Base-by-base conservation (phyloP, 352 stramenopile species). In the Globisporangium heterothallicum region DNA sequence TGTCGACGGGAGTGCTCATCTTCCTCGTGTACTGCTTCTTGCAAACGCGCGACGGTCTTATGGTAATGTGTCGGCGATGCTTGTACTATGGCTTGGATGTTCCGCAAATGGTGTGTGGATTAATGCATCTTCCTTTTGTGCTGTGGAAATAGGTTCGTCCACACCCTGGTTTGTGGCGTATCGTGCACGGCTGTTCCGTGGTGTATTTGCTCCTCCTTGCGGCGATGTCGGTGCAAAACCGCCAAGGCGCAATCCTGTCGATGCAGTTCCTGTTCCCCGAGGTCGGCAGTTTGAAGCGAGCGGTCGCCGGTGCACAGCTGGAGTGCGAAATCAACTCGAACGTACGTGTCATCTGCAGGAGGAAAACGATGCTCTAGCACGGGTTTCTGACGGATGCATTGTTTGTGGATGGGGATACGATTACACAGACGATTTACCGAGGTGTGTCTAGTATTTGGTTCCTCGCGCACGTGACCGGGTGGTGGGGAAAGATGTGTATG, bases 401-500 rank as follows among this genome's bases (percentile, higher is more conserved):
- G 12, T 12, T 43, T 24, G 25, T 26, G 35, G 48, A 32, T 47
- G 48, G n/a, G n/a, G n/a, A n/a, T n/a, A n/a, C n/a, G n/a, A n/a
- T n/a, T n/a, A n/a, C n/a, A 9, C 46, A 84, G 61, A 78, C 68
- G 30, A 30, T 92, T 22, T 83, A 78, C 38, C 73, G 77, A 5
- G 82, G 82, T 25, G 70, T 92, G 22, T 80, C 78, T 30, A 90
- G 77, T 29, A 90, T 92, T 48, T 92, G 81, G 81, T 92, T 93
- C 44, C 40, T 90, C n/a, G 81, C 82, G 9, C 84, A 94, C 43
- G 78, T 92, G 45, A 87, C 80, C 8, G 78, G 78, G 21, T 94
- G 86, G 87, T 96, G 86, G 87, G 86, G 84, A 48, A 96, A 96
- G 63, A 96, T 96, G 82, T 96, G 88, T 63, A 95, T 97, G 74